Evolutionary conservation across 805 yeast species (phyloP).

Genomic region (Blastobotrys parvus): DNA sequence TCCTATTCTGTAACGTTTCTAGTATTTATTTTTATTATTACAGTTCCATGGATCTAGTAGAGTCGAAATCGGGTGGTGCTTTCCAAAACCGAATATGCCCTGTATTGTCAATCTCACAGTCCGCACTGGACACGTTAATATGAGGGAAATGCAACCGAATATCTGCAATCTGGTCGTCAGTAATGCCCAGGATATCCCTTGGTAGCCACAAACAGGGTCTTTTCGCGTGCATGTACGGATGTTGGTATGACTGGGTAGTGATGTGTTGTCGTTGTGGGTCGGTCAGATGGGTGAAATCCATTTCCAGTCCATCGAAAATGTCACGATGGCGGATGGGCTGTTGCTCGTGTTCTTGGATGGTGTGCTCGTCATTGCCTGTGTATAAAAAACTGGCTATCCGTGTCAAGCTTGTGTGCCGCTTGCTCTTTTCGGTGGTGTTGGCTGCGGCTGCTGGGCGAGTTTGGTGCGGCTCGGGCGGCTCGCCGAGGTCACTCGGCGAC

Average conservation of each 20-base stretch:
- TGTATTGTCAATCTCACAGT: slow-evolving; percentile 18
- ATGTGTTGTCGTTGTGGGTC: slow-evolving; percentile 21
- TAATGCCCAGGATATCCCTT: slow-evolving; percentile 31
- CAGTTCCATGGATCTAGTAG: slow-evolving; percentile 16
- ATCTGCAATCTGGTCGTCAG: slow-evolving; percentile 26
- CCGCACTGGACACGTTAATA: slow-evolving; percentile 23
- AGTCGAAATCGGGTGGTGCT: slow-evolving; percentile 23
- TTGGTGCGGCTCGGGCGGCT: no score
- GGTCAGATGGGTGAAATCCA: slow-evolving; percentile 19
- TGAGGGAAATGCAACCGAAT: slow-evolving; percentile 21
- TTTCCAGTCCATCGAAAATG: slow-evolving; percentile 24
- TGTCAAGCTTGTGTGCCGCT: no score
- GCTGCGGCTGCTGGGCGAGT: no score
- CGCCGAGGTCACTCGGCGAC: no score
- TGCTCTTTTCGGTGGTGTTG: no score
- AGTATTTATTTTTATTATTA: no score
- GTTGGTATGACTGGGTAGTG: slow-evolving; percentile 23
- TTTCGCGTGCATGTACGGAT: slow-evolving; percentile 24
- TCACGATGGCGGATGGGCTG: no score
- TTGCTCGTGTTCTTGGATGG: no score
- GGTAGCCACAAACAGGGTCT: slow-evolving; percentile 39
- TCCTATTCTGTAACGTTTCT: background rate
- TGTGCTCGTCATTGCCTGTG: no score
- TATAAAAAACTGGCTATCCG: no score
- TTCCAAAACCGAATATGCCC: slow-evolving; percentile 19